Conservation (phyloP, 768 basidiomycete species). For the Strobilomyces confusus region DNA sequence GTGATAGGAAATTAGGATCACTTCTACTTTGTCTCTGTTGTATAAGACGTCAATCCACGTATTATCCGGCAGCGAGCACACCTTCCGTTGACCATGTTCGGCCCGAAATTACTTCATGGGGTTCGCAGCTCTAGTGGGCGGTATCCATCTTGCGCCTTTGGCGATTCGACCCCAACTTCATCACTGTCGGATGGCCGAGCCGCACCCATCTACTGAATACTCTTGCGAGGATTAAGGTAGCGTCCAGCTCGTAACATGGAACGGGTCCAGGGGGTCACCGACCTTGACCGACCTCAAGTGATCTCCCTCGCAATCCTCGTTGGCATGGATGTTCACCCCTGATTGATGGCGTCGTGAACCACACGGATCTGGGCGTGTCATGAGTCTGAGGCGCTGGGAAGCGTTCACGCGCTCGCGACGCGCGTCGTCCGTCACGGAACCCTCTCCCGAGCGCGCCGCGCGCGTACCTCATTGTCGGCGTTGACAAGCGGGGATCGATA, state of each 20-base stretch:
- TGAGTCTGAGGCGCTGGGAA: background rate
- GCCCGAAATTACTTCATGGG: conserved; percentile 8
- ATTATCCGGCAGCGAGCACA: background rate
- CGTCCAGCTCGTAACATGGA: conserved; percentile 59
- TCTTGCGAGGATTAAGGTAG: conserved; percentile 62
- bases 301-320: too few species aligned
- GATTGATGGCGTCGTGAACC: conserved; percentile 2
- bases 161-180: conserved; percentile 32
- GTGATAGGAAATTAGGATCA: background rate
- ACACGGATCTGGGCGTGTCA: background rate
- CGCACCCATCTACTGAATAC: conserved; percentile 45
- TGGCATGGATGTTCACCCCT: background rate
- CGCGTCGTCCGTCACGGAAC: background rate
- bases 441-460: background rate
- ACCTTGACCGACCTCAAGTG: conserved; percentile 46
- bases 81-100: conserved; percentile 3
- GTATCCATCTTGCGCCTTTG: conserved; percentile 41
- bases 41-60: background rate
- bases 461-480: background rate
- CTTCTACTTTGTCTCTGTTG: background rate
- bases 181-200: conserved; percentile 43
- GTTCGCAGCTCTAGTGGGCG: background rate
- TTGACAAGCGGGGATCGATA: conserved; percentile 1
- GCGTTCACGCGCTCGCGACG: conserved; percentile 4
- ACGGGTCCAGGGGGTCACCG: conserved; percentile 50